Evolutionary conservation across 2,329 filamentous ascomycete genomes (phyloP).

Genomic region (Fusarium veterinarium): DNA sequence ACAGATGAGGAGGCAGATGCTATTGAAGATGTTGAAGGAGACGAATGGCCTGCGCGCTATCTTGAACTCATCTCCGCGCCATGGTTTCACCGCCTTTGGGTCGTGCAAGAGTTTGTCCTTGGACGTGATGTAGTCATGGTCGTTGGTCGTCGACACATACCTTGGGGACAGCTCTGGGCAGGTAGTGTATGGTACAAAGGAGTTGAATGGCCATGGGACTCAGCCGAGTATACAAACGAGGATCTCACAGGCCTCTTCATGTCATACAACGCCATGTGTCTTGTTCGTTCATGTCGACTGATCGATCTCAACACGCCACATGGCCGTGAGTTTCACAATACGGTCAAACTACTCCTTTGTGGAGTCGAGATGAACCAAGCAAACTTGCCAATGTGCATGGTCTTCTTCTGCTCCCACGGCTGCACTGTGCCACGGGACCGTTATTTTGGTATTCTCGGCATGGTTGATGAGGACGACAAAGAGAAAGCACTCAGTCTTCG

Average conservation of each 20-base stretch:
- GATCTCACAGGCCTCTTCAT: fast-evolving
- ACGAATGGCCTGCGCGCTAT: background rate
- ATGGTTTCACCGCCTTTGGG: conserved; percentile 24
- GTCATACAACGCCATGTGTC: background rate
- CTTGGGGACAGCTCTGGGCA: conserved; percentile 9
- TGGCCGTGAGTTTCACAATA: background rate
- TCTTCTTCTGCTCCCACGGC: background rate
- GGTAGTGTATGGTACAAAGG: background rate
- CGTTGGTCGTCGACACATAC: background rate
- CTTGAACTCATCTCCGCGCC: background rate
- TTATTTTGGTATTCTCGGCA: conserved; percentile 14
- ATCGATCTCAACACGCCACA: background rate
- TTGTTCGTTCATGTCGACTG: background rate
- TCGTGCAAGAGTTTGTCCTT: conserved; percentile 24
- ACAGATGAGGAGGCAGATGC: background rate
- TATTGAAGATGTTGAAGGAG: background rate
- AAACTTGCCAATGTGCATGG: background rate
- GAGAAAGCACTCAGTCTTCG: background rate
- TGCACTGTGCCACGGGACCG: conserved; percentile 2
- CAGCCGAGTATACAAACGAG: fast-evolving
- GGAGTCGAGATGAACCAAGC: background rate
- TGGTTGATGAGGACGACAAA: background rate
- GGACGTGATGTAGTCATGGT: conserved; percentile 4
- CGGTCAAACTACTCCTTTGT: fast-evolving
- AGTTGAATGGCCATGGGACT: background rate